Conservation (phyloP, 305 asterid genomes). For the Ajuga reptans region DNA sequence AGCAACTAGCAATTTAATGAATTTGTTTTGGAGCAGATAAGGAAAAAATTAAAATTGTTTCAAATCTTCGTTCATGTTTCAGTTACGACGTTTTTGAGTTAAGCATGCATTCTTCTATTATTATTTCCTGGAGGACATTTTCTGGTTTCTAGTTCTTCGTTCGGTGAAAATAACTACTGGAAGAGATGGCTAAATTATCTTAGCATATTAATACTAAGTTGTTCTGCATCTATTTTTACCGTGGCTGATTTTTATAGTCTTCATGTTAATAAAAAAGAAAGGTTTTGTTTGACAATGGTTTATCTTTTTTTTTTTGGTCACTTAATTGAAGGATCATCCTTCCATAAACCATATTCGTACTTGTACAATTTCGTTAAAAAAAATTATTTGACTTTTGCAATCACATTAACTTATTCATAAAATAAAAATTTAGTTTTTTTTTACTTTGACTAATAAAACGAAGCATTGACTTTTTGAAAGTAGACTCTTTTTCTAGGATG, state of each 20-base stretch:
- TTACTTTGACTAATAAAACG: no score
- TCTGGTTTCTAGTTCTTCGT: not conserved
- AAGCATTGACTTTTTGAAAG: no score
- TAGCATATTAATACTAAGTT: not conserved
- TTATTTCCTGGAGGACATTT: not conserved
- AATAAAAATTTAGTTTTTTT: no score
- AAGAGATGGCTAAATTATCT: not conserved
- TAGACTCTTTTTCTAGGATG: no score
- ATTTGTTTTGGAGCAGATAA: slow-evolving; percentile 1
- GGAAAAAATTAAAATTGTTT: not conserved
- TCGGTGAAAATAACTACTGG: not conserved
- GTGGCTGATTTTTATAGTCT: not conserved
- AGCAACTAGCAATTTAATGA: not conserved
- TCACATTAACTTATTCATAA: no score
- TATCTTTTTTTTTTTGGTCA: no score
- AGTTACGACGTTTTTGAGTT: not conserved
- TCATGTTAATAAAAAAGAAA: not conserved
- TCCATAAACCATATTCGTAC: no score
- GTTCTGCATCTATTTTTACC: not conserved
- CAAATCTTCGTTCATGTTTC: not conserved
- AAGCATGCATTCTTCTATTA: not conserved
- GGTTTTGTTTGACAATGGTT: no score
- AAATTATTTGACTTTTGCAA: no score
- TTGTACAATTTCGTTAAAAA: no score
- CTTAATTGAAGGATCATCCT: no score